A percentile compares a stretch with the other conserved stretches of the same genome.
Conservation (phyloP, 129 eudicot species). For the Silybum marianum region DNA sequence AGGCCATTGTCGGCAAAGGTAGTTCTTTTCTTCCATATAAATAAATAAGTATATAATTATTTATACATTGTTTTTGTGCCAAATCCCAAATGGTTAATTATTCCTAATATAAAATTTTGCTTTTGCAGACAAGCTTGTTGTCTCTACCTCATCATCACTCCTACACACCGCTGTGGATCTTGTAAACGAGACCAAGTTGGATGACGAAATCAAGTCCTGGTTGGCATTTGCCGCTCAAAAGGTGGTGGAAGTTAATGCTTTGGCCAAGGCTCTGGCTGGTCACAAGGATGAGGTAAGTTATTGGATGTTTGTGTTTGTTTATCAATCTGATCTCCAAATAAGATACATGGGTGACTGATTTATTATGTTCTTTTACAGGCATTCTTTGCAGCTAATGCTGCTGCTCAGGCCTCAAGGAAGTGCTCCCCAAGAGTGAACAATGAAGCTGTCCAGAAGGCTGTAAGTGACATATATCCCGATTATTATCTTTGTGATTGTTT, state of each 20-base stretch:
- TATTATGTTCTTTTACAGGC: constrained; percentile 44
- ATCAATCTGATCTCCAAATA: not conserved
- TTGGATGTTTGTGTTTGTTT: not conserved
- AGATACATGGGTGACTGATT: not conserved
- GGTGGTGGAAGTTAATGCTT: constrained; percentile 89
- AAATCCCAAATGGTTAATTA: not conserved
- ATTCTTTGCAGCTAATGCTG: constrained; percentile 86
- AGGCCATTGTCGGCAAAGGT: constrained; percentile 90
- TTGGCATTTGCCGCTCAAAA: constrained; percentile 98
- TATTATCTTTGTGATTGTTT: not conserved
- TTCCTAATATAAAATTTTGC: not conserved
- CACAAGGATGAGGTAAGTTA: constrained; percentile 74
- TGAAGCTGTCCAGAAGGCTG: constrained; percentile 84
- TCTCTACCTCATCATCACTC: constrained; percentile 95
- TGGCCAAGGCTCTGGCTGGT: constrained; percentile 92
- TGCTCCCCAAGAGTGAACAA: constrained; percentile 95
- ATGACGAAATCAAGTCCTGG: constrained; percentile 86
- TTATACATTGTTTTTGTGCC: not conserved
- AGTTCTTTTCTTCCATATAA: constrained; percentile 5
- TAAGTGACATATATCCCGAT: constrained; percentile 38
- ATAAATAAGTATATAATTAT: not conserved
- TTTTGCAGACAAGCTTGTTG: constrained; percentile 86
- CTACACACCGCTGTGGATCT: constrained; percentile 97
- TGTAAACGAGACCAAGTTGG: constrained; percentile 86
- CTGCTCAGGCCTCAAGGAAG: constrained; percentile 96